Conservation (phyloP, 352 stramenopile genomes). For the Pythium vanterpoolii region DNA sequence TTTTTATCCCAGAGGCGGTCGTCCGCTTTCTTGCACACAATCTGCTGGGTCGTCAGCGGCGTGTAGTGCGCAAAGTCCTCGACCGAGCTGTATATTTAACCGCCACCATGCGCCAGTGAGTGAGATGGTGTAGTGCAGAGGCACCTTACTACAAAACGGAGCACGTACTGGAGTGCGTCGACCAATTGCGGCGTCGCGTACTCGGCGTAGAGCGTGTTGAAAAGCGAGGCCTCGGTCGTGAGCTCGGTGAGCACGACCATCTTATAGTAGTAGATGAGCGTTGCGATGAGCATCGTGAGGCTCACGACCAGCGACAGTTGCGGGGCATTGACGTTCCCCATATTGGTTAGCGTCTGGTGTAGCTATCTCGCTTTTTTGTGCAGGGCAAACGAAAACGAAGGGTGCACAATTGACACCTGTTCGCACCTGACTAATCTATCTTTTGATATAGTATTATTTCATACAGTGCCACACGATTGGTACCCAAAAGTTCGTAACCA, state of each 20-base stretch:
- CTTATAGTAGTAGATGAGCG: constrained; percentile 68
- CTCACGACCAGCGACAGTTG: constrained; percentile 48
- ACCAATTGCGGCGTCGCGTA: constrained; percentile 59
- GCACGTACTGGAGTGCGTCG: constrained; percentile 45
- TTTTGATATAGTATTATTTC: neutral
- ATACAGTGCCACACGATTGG: neutral
- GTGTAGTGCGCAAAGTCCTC: constrained; percentile 49
- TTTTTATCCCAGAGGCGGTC: constrained; percentile 48
- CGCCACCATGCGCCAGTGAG: neutral
- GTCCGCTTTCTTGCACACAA: constrained; percentile 36
- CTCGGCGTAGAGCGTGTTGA: constrained; percentile 75
- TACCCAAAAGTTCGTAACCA: neutral
- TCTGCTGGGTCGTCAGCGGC: constrained; percentile 35
- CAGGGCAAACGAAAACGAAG: neutral
- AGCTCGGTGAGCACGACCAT: constrained; percentile 74
- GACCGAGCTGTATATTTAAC: constrained; percentile 52
- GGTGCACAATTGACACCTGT: neutral
- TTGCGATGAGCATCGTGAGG: constrained; percentile 50
- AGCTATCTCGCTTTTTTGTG: constrained; percentile 2
- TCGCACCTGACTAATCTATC: neutral
- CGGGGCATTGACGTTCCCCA: constrained; percentile 20
- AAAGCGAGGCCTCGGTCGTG: constrained; percentile 62
- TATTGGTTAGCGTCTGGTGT: constrained; percentile 4
- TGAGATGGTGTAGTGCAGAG: neutral
- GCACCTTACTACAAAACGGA: neutral